Conservation (phyloP, 1,284 basidiomycete genomes). For the Cryptococcus sp. region DNA sequence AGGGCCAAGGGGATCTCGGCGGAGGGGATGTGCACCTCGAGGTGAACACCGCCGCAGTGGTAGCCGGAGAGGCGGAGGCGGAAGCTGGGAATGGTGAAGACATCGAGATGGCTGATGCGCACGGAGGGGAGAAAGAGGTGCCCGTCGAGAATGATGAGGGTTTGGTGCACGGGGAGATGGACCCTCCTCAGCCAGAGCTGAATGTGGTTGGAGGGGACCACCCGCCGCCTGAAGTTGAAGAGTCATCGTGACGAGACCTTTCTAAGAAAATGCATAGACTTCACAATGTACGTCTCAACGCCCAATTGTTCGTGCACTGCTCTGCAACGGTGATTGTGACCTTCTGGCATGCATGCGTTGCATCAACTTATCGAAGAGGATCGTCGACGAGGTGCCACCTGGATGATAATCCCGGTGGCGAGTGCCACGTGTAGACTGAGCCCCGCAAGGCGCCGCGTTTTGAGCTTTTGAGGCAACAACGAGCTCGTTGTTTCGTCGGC, state of each 20-base stretch:
- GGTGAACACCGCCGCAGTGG: conserved; percentile 6
- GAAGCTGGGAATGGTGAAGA: not conserved
- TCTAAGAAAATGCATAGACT: too few relatives aligned
- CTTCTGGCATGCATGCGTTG: too few relatives aligned
- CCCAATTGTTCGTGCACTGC: too few relatives aligned
- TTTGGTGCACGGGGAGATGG: conserved; percentile 30
- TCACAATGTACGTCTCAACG: too few relatives aligned
- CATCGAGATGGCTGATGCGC: conserved; percentile 8
- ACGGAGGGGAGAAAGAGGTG: conserved; percentile 1
- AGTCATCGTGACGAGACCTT: not conserved
- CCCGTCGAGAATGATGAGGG: conserved; percentile 20
- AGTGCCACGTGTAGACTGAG: too few relatives aligned
- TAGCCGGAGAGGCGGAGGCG: not conserved
- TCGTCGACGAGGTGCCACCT: too few relatives aligned
- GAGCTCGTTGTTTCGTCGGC: too few relatives aligned
- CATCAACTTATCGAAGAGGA: too few relatives aligned
- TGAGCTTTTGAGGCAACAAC: too few relatives aligned
- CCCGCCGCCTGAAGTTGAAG: conserved; percentile 15
- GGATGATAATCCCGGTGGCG: too few relatives aligned
- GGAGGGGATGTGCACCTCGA: conserved; percentile 12
- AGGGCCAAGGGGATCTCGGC: conserved; percentile 18
- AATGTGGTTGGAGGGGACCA: conserved; percentile 17
- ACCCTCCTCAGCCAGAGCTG: conserved; percentile 20
- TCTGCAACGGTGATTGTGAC: too few relatives aligned
- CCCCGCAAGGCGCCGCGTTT: too few relatives aligned